Percentiles rank a stretch among this genome's conserved stretches.
These are phyloP conservation scores for Fomitiporia mediterranea DNA, from an alignment of 1,284 basidiomycete genomes.

Conservation along the genomic window DNA sequence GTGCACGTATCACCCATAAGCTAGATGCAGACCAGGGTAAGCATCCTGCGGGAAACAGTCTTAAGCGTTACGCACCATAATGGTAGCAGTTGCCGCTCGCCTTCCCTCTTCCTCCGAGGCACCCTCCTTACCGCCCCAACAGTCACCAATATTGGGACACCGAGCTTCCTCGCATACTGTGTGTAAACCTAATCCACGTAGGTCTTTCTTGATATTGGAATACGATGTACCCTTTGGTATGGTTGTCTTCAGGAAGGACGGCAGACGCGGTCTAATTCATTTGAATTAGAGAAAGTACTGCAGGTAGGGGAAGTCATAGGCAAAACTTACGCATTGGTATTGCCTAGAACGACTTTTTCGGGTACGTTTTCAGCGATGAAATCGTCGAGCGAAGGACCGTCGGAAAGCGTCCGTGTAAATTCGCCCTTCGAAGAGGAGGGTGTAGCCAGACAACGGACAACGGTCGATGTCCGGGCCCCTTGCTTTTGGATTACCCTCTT, in stretches of 20 bases:
- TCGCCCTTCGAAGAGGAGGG: conserved; percentile 36
- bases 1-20: conserved; percentile 99
- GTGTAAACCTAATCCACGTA: conserved; percentile 86
- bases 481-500: conserved; percentile 20
- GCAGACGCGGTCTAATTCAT: conserved; percentile 77
- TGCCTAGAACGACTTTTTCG: conserved; percentile 75
- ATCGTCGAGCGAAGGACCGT: conserved; percentile 80
- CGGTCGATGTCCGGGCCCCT: conserved; percentile 21
- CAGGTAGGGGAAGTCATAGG: not conserved
- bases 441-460: conserved; percentile 44
- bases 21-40: conserved; percentile 36
- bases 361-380: conserved; percentile 66
- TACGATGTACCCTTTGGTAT: conserved; percentile 90
- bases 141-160: conserved; percentile 99
- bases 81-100: conserved; percentile 92
- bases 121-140: conserved; percentile 90
- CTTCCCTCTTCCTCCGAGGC: conserved; percentile 71
- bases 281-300: not conserved
- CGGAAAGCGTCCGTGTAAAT: conserved; percentile 59
- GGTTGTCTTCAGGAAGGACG: conserved; percentile 88
- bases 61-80: conserved; percentile 70
- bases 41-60: not conserved
- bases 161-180: conserved; percentile 99
- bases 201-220: conserved; percentile 91
- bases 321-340: conserved; percentile 60